phyloP scores from a whole-genome alignment of 768 basidiomycete genomes.

The Leccinellum rugosiceps region DNA sequence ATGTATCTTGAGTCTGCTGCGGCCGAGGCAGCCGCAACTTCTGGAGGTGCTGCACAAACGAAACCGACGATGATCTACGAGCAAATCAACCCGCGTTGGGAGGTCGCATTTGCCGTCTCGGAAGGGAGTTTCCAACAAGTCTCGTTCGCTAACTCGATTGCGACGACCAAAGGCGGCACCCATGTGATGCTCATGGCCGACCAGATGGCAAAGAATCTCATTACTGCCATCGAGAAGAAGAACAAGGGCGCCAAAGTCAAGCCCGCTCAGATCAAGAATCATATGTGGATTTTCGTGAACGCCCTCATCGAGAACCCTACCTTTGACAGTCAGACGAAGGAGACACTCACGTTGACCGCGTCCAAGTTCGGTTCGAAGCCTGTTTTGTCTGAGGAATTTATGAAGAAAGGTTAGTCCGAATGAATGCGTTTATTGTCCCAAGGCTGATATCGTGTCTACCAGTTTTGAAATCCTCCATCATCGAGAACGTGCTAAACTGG shows the following conservation, averaged over 20 bases:
- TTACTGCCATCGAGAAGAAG: slow-evolving; percentile 88
- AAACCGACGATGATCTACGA: slow-evolving; percentile 87
- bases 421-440: background rate
- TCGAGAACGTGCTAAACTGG: slow-evolving; percentile 92
- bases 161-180: slow-evolving; percentile 94
- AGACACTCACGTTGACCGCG: slow-evolving; percentile 81
- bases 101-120: slow-evolving; percentile 91
- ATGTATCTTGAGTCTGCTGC: slow-evolving; percentile 82
- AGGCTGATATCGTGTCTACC: slow-evolving; percentile 1
- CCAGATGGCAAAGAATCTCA: slow-evolving; percentile 83
- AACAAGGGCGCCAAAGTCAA: slow-evolving; percentile 97
- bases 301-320: slow-evolving; percentile 95
- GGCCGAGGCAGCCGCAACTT: slow-evolving; percentile 61
- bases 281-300: slow-evolving; percentile 98
- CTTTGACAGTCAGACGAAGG: slow-evolving; percentile 99
- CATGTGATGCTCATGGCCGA: slow-evolving; percentile 86
- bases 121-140: slow-evolving; percentile 92
- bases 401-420: slow-evolving; percentile 79
- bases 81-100: slow-evolving; percentile 80
- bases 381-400: slow-evolving; percentile 81
- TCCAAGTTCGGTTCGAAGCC: slow-evolving; percentile 93
- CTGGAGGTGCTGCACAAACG: slow-evolving; percentile 73
- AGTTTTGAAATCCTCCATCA: slow-evolving; percentile 88
- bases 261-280: slow-evolving; percentile 89
- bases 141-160: slow-evolving; percentile 96